These are phyloP conservation scores for Termitomyces sp. DNA, from an alignment of 768 basidiomycete genomes.

Conservation along the genomic window DNA sequence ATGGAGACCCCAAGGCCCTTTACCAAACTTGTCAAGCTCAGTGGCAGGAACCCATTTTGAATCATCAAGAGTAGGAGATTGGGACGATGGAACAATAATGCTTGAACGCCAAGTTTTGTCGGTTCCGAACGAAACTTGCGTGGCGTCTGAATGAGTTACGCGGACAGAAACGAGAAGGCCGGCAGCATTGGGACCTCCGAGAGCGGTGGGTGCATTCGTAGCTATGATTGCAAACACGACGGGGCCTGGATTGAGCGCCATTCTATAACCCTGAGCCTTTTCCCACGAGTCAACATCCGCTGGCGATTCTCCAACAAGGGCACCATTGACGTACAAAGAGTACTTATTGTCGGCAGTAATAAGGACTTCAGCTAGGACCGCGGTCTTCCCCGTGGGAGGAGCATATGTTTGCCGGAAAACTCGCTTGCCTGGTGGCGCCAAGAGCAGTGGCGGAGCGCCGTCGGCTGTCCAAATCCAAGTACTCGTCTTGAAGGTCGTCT, in stretches of 20 bases:
- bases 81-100: conserved; percentile 1
- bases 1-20: conserved; percentile 1
- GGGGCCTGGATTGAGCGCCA: conserved; percentile 9
- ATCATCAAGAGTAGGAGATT: conserved; percentile 9
- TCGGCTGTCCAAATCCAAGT: conserved; percentile 14
- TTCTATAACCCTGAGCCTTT: conserved; percentile 9
- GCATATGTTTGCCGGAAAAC: conserved; percentile 8
- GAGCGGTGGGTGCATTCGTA: conserved; percentile 4
- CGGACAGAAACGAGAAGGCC: conserved; percentile 10
- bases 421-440: conserved; percentile 6
- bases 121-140: conserved; percentile 3
- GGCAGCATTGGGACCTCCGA: conserved; percentile 5
- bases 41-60: conserved; percentile 7
- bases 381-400: conserved; percentile 8
- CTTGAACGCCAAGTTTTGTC: conserved; percentile 7
- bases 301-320: conserved; percentile 2
- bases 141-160: conserved; percentile 10
- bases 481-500: background rate
- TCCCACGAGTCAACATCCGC: conserved; percentile 3
- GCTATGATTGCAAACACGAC: conserved; percentile 9
- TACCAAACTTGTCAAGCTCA: conserved; percentile 6
- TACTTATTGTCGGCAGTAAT: conserved; percentile 11
- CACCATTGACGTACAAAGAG: conserved; percentile 9
- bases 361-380: conserved; percentile 8
- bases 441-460: background rate